Percentiles rank a stretch among this genome's conserved stretches.
Evolutionary conservation across 495 filamentous ascomycete species (phyloP).

Genomic region (Xylaria longipes): DNA sequence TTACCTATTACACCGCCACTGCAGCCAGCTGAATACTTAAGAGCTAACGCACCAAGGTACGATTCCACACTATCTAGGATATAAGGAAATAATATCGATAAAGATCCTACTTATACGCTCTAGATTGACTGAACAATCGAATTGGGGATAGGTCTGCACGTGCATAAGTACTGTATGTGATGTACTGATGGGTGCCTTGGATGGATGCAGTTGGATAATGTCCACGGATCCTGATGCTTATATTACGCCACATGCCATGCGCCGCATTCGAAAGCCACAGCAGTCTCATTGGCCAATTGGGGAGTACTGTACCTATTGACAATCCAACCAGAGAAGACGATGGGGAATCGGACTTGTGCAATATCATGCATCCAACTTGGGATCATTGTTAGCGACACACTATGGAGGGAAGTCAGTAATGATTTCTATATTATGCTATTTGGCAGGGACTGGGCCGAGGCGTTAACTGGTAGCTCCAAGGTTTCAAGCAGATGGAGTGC

Average conservation of each 20-base stretch:
- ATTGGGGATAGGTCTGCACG: background rate
- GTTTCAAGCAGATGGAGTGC: background rate
- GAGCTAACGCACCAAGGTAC: background rate
- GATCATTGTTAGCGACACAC: background rate
- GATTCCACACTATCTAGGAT: background rate
- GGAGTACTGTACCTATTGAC: background rate
- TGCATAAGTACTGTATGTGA: background rate
- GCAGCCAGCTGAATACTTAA: background rate
- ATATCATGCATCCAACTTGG: background rate
- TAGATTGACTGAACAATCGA: background rate
- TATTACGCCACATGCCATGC: background rate
- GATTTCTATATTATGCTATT: background rate
- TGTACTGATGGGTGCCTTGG: background rate
- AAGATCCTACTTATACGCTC: background rate
- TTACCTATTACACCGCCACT: conserved; percentile 12
- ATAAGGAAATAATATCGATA: background rate
- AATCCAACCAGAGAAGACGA: background rate
- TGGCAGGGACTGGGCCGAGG: background rate
- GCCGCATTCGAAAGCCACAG: background rate
- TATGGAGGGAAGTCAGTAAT: background rate
- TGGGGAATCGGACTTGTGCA: background rate
- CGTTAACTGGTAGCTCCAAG: background rate
- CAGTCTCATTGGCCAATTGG: conserved; percentile 5
- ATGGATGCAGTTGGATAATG: background rate
- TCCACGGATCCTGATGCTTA: background rate